These are phyloP conservation scores for Trichoderma hamatum DNA, from an alignment of 2,329 filamentous ascomycete genomes.

Conservation along the genomic window DNA sequence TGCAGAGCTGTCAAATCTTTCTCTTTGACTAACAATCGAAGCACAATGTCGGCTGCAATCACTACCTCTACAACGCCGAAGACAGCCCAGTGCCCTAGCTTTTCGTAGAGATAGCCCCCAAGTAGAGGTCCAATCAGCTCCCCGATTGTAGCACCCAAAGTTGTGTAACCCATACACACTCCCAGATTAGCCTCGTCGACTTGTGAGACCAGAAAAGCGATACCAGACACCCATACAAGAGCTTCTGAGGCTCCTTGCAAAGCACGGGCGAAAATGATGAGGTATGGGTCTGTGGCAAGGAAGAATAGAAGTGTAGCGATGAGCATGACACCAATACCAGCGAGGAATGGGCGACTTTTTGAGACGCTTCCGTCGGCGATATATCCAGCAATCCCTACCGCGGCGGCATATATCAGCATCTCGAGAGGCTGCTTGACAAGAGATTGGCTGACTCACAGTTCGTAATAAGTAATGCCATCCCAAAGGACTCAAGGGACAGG, in stretches of 20 bases:
- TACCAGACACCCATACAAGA: slow-evolving; percentile 25
- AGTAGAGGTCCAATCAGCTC: slow-evolving; percentile 24
- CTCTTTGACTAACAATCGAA: slow-evolving; percentile 21
- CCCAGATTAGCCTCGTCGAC: slow-evolving; percentile 24
- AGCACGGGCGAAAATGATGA: slow-evolving; percentile 23
- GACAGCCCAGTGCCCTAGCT: slow-evolving; percentile 22
- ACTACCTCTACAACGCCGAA: slow-evolving; percentile 16
- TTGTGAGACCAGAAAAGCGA: slow-evolving; percentile 25
- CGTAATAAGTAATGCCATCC: slow-evolving; percentile 23
- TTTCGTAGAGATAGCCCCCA: slow-evolving; percentile 21
- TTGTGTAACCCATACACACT: slow-evolving; percentile 24
- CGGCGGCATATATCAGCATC: not conserved
- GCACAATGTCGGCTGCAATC: slow-evolving; percentile 5
- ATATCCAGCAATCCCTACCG: slow-evolving; percentile 24
- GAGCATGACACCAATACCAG: slow-evolving; percentile 21
- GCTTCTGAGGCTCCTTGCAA: slow-evolving; percentile 25
- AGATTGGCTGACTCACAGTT: slow-evolving; percentile 4
- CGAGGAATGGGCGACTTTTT: slow-evolving; percentile 24
- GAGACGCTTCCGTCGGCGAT: slow-evolving; percentile 22
- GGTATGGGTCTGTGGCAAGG: slow-evolving; percentile 6
- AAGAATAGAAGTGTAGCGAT: slow-evolving; percentile 26
- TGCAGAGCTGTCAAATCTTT: not conserved
- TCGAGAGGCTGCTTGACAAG: not conserved
- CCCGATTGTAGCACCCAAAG: slow-evolving; percentile 21
- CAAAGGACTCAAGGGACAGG: slow-evolving; percentile 25